A percentile compares a stretch with the other conserved stretches of the same genome.
Conservation (phyloP, 768 basidiomycete species). For the Termitomyces sp. region DNA sequence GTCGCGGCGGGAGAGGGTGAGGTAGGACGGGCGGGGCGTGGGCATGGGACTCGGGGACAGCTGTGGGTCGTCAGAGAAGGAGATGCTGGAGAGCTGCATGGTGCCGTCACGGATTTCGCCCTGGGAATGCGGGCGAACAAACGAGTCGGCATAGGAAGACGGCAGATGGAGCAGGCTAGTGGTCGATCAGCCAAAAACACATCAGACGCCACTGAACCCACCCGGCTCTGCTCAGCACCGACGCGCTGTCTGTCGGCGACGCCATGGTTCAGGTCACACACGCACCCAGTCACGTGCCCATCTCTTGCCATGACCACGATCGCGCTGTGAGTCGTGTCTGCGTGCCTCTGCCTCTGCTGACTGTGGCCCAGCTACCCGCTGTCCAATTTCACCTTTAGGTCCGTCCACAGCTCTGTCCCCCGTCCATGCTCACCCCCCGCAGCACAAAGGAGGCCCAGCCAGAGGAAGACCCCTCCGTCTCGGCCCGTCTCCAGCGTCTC, state of each 20-base stretch:
- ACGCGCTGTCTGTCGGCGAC: neutral
- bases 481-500: conserved; percentile 88
- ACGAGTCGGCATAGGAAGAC: neutral
- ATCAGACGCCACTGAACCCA: conserved; percentile 24
- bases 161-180: neutral
- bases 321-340: conserved; percentile 31
- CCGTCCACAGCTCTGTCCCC: neutral
- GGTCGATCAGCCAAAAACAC: neutral
- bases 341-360: neutral
- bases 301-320: conserved; percentile 28
- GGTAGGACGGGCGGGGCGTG: conserved; percentile 15
- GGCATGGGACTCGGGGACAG: conserved; percentile 9
- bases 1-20: conserved; percentile 30
- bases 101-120: neutral
- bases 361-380: conserved; percentile 59
- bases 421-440: neutral
- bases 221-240: conserved; percentile 47
- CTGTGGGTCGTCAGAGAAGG: neutral
- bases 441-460: conserved; percentile 97
- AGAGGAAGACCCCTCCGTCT: conserved; percentile 95
- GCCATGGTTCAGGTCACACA: too few relatives aligned
- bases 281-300: conserved; percentile 9
- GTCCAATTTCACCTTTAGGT: conserved; percentile 93
- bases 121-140: neutral
- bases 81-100: neutral